phyloP scores from a whole-genome alignment of 2,329 filamentous ascomycete genomes.

The Cladosporium sp. region DNA sequence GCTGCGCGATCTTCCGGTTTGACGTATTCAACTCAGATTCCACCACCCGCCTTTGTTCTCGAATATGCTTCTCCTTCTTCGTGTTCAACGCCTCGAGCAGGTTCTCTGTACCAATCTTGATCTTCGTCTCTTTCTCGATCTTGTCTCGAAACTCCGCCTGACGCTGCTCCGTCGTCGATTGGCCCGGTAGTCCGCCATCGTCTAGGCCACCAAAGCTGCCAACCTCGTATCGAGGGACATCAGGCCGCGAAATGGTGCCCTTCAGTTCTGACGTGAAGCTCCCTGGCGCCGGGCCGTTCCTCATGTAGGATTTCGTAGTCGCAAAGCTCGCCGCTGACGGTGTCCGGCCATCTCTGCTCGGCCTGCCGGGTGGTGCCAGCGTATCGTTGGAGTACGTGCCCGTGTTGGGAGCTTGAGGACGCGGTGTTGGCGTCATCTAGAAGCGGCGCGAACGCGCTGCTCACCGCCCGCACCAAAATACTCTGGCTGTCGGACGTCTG shows the following conservation, averaged over 20 bases:
- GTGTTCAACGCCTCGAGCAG: slow-evolving; percentile 90
- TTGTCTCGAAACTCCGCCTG: slow-evolving; percentile 76
- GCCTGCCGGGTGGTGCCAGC: slow-evolving; percentile 45
- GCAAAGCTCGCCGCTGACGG: slow-evolving; percentile 55
- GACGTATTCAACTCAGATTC: slow-evolving; percentile 87
- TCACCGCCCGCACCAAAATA: slow-evolving; percentile 20
- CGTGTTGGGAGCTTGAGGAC: slow-evolving; percentile 35
- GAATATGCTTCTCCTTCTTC: slow-evolving; percentile 94
- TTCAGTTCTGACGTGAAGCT: slow-evolving; percentile 90
- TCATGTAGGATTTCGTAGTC: slow-evolving; percentile 67
- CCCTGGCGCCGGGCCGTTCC: slow-evolving; percentile 68
- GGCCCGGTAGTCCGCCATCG: slow-evolving; percentile 59
- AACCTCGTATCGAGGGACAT: slow-evolving; percentile 58
- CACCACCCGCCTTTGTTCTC: slow-evolving; percentile 59
- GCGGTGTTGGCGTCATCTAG: slow-evolving; percentile 33
- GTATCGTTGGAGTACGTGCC: slow-evolving; percentile 28
- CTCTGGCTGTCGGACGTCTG: slow-evolving; percentile 26
- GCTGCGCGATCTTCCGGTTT: slow-evolving; percentile 67
- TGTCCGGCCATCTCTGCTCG: slow-evolving; percentile 56
- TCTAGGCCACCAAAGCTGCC: slow-evolving; percentile 52
- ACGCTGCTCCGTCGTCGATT: slow-evolving; percentile 65
- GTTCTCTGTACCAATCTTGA: slow-evolving; percentile 96
- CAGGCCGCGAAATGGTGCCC: slow-evolving; percentile 66
- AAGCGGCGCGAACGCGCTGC: slow-evolving; percentile 21
- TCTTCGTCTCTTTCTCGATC: slow-evolving; percentile 94